Evolutionary conservation across 148 eudicot genomes (phyloP), one percentile per base, ranked within the genome.

Genomic region (Selenicereus undatus): DNA sequence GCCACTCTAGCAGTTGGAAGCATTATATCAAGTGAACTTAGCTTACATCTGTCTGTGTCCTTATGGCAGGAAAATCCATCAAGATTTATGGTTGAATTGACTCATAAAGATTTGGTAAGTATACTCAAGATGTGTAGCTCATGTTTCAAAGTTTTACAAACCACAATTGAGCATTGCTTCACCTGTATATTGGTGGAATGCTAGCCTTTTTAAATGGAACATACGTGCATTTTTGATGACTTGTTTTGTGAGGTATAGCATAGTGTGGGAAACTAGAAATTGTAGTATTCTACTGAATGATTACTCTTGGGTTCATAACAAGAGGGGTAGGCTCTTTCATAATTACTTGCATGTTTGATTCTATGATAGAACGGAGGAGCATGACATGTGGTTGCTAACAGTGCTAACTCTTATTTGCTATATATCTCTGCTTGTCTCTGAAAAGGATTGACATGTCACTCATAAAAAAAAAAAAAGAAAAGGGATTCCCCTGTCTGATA

Each of bases 41-140:
- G 58, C n/a, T 83, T 24, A 84, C 78, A 54, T 79, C 74, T 68
- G 35, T 45, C 51, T 64, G 73, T 71, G 56, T 82, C 42, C 72
- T 79, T 78, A 77, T 76, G 14, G 66, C 92, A 93, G 98, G 98
- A 90, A 88, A 93, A 93, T 73, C 96, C 96, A 27, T 83, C 94
- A 56, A 87, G 82, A 20, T 95, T 82, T 83, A 89, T 91, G 96
- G 97, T 91, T 65, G 97, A 95, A 84, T 84, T 95, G 92, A 94
- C 90, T 69, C 86, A 84, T 82, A 80, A 89, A 56, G 88, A 89
- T 86, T 79, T 90, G 78, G 94, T 92, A 85, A 88, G 90, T 89
- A 76, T 72, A 29, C 27, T 11, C 74, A 35, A 50, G 51, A 64
- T 56, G 14, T 52, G 60, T 27, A 29, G 12, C 74, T 65, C 27